A percentile compares a stretch with the other conserved stretches of the same genome.
Evolutionary conservation across 371 early-diverging fungal genomes (phyloP).

Genomic region (Mucor indicus): DNA sequence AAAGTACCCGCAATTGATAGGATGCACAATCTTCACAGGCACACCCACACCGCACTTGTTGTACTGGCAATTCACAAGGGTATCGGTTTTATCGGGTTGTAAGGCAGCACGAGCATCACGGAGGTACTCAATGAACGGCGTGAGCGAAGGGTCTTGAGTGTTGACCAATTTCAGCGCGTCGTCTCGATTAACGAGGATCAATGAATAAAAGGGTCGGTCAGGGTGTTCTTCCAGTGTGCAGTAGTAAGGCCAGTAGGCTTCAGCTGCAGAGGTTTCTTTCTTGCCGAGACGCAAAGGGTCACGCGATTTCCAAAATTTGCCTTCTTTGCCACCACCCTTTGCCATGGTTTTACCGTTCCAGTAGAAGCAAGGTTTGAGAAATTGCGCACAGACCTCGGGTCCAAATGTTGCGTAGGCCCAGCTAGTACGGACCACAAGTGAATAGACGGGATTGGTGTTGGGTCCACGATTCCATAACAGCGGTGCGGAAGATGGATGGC

Average conservation of each 20-base stretch:
- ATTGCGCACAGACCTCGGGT: slow-evolving; percentile 28
- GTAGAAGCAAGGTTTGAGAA: slow-evolving; percentile 60
- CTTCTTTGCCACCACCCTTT: slow-evolving; percentile 40
- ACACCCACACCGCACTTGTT: slow-evolving; percentile 56
- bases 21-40: slow-evolving; percentile 57
- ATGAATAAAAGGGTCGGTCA: slow-evolving; percentile 28
- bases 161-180: slow-evolving; percentile 38
- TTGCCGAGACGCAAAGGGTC: slow-evolving; percentile 54
- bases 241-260: slow-evolving; percentile 55
- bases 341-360: slow-evolving; percentile 62
- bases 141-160: slow-evolving; percentile 2
- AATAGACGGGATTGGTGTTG: slow-evolving; percentile 68
- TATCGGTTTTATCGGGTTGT: slow-evolving; percentile 38
- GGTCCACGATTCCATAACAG: slow-evolving; percentile 65
- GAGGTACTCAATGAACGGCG: slow-evolving; percentile 45
- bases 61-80: slow-evolving; percentile 50
- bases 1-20: slow-evolving; percentile 68
- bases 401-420: slow-evolving; percentile 57
- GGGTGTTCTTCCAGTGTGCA: slow-evolving; percentile 11
- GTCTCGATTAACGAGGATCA: slow-evolving; percentile 59
- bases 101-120: slow-evolving; percentile 39
- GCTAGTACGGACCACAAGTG: slow-evolving; percentile 56
- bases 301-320: slow-evolving; percentile 51
- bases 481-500: slow-evolving; percentile 25
- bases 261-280: slow-evolving; percentile 63